These are phyloP conservation scores for Globisporangium lucens DNA, from an alignment of 352 stramenopile species.

Conservation along the genomic window DNA sequence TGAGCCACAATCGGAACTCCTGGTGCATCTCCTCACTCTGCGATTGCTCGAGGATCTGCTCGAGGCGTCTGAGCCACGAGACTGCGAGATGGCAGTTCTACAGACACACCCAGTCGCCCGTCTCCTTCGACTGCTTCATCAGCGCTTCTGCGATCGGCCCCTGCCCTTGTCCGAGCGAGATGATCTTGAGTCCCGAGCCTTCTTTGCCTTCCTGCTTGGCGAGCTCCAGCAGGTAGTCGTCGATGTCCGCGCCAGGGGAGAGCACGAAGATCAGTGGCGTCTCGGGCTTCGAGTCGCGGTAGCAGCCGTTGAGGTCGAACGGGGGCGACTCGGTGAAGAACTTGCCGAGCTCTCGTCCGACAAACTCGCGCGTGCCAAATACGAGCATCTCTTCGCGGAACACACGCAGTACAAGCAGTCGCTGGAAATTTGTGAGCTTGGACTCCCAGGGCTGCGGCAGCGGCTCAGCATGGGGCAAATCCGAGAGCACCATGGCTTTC, in stretches of 20 bases:
- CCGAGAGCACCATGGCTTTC: conserved; percentile 64
- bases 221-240: conserved; percentile 91
- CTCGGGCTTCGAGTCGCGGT: conserved; percentile 87
- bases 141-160: conserved; percentile 88
- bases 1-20: conserved; percentile 93
- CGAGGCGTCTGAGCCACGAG: conserved; percentile 86
- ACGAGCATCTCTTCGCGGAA: conserved; percentile 90
- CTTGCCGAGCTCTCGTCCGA: conserved; percentile 67
- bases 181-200: conserved; percentile 85
- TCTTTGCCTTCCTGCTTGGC: conserved; percentile 89
- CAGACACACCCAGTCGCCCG: conserved; percentile 93
- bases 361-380: conserved; percentile 86
- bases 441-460: conserved; percentile 73
- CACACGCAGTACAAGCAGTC: conserved; percentile 86
- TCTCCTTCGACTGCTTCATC: conserved; percentile 89
- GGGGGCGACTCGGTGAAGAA: conserved; percentile 90
- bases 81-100: conserved; percentile 94
- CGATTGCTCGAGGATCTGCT: conserved; percentile 85
- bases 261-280: conserved; percentile 95
- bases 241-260: conserved; percentile 91
- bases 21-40: conserved; percentile 68
- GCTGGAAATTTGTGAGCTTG: conserved; percentile 85
- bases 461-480: conserved; percentile 68
- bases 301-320: conserved; percentile 91
- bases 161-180: conserved; percentile 93